These are phyloP conservation scores for Syzygium aromaticum DNA, from an alignment of 345 rosid genomes.

Conservation along the genomic window DNA sequence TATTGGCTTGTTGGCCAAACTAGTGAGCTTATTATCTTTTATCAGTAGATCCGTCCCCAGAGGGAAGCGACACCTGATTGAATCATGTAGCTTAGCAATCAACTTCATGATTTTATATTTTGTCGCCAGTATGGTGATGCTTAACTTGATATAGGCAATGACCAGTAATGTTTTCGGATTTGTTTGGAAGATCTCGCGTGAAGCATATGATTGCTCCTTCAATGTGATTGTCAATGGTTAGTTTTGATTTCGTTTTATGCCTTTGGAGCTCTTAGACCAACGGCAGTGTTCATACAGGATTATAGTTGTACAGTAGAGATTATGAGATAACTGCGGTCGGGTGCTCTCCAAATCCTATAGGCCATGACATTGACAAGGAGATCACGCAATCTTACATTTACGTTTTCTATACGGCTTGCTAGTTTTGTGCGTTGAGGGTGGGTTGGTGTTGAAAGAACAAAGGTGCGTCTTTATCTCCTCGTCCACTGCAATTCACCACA, in stretches of 20 bases:
- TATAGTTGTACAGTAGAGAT: not conserved
- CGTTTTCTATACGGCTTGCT: not conserved
- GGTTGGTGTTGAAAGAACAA: conserved; percentile 6
- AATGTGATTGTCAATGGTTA: not conserved
- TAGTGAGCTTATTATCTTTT: not conserved
- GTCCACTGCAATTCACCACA: conserved; percentile 65
- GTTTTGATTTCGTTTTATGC: not conserved
- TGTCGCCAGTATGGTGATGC: not conserved
- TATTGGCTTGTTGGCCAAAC: not conserved
- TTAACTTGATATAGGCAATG: not conserved
- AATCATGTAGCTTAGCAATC: not conserved
- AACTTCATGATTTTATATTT: not conserved
- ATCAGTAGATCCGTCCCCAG: not conserved
- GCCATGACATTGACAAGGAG: not conserved
- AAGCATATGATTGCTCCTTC: not conserved
- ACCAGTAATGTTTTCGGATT: not conserved
- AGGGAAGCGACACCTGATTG: not conserved
- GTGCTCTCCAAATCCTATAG: not conserved
- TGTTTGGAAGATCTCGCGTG: not conserved
- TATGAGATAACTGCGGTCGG: not conserved
- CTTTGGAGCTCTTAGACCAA: not conserved
- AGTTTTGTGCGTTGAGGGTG: not conserved
- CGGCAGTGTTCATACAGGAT: not conserved
- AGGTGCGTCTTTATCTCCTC: conserved; percentile 65
- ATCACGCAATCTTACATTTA: not conserved